These are phyloP conservation scores for Hypoxylon sp. DNA, from an alignment of 2,329 filamentous ascomycete genomes.

Conservation along the genomic window DNA sequence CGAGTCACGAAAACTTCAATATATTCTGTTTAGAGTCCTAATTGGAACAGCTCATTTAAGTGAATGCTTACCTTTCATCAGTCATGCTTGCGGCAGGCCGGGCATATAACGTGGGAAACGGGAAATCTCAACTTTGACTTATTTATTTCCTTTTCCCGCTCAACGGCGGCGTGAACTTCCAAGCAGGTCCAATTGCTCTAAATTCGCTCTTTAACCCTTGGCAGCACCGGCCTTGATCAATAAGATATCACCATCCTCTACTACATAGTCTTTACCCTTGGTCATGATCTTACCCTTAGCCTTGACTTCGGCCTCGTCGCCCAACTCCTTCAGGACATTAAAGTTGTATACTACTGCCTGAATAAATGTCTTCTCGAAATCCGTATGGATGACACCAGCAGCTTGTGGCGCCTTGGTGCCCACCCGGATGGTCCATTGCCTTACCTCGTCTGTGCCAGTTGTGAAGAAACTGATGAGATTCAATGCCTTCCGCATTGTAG, in stretches of 20 bases:
- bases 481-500: constrained; percentile 91
- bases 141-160: constrained; percentile 23
- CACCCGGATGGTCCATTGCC: constrained; percentile 97
- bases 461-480: constrained; percentile 98
- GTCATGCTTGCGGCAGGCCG: background rate
- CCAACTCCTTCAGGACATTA: constrained; percentile 81
- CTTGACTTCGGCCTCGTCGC: constrained; percentile 89
- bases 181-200: constrained; percentile 22
- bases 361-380: constrained; percentile 99
- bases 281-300: constrained; percentile 97
- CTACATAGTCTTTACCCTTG: constrained; percentile 97
- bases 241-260: constrained; percentile 84
- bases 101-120: background rate
- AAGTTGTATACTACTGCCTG: constrained; percentile 97
- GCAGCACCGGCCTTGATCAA: constrained; percentile 92
- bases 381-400: constrained; percentile 96
- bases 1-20: background rate
- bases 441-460: constrained; percentile 92
- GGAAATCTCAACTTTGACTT: constrained; percentile 5
- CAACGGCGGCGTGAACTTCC: constrained; percentile 4
- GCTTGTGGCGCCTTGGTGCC: constrained; percentile 98
- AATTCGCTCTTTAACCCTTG: constrained; percentile 67
- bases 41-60: background rate
- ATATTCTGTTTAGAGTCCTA: constrained; percentile 2
- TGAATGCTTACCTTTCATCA: background rate